These are phyloP conservation scores for Colletotrichum higginsianum DNA, from an alignment of 2,329 filamentous ascomycete genomes.

Conservation along the genomic window DNA sequence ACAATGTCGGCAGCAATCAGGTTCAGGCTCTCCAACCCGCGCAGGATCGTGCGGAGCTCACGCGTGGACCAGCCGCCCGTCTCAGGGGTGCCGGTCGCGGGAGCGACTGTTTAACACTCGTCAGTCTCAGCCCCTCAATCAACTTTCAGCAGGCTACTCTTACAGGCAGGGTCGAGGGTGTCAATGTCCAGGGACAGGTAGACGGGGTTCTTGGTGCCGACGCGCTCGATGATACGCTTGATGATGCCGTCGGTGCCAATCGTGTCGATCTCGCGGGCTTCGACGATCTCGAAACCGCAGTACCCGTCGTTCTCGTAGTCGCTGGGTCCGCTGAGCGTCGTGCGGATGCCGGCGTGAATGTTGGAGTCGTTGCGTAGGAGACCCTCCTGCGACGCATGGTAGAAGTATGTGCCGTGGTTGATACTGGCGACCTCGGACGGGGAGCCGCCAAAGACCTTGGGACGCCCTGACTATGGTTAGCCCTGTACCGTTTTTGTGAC, in stretches of 20 bases:
- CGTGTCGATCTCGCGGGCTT: slow-evolving; percentile 72
- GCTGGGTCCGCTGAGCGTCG: slow-evolving; percentile 82
- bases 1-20: slow-evolving; percentile 80
- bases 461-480: slow-evolving; percentile 74
- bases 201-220: slow-evolving; percentile 81
- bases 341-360: slow-evolving; percentile 90
- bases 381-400: slow-evolving; percentile 84
- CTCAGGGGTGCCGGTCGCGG: slow-evolving; percentile 82
- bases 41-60: slow-evolving; percentile 79
- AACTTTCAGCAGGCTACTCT: neutral
- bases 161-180: slow-evolving; percentile 83
- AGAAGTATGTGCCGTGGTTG: slow-evolving; percentile 94
- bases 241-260: slow-evolving; percentile 79
- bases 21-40: slow-evolving; percentile 79
- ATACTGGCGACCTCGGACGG: slow-evolving; percentile 82
- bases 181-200: slow-evolving; percentile 92
- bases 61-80: slow-evolving; percentile 83
- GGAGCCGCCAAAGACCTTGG: slow-evolving; percentile 88
- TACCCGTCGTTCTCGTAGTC: slow-evolving; percentile 91
- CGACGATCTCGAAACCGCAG: slow-evolving; percentile 86
- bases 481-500: slow-evolving; percentile 36
- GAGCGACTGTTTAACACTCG: slow-evolving; percentile 66
- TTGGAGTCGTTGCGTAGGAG: slow-evolving; percentile 86
- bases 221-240: slow-evolving; percentile 80
- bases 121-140: slow-evolving; percentile 23